Conservation (phyloP, 805 yeast genomes). For the Monosporozyma aquatica region DNA sequence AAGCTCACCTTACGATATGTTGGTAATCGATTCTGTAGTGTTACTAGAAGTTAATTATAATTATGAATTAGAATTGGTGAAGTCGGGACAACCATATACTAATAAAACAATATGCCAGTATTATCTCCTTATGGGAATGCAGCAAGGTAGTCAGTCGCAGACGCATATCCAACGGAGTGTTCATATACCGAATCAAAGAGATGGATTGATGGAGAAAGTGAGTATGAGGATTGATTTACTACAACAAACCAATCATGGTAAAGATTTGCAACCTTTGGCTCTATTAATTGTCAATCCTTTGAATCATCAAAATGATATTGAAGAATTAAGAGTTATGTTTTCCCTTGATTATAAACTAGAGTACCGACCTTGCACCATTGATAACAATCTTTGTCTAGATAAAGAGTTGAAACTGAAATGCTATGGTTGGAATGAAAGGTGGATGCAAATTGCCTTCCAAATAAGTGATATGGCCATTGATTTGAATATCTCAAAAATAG, state of each 20-base stretch:
- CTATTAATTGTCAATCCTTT: not conserved
- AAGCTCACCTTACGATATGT: not conserved
- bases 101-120: not conserved
- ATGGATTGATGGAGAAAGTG: not conserved
- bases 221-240: not conserved
- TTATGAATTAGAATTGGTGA: constrained; percentile 6
- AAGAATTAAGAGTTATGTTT: not conserved
- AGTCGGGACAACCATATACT: not conserved
- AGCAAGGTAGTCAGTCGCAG: not conserved
- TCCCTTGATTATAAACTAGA: not conserved
- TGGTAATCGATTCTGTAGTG: constrained; percentile 1
- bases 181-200: not conserved
- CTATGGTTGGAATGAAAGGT: not conserved
- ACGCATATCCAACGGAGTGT: not conserved
- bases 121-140: not conserved
- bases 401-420: constrained; percentile 1
- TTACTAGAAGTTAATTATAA: constrained; percentile 11
- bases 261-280: not conserved
- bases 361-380: not conserved
- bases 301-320: not conserved
- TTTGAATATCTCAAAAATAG: not conserved
- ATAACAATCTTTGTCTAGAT: not conserved
- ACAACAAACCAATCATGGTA: not conserved
- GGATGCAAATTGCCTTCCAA: not conserved
- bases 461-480: not conserved